Evolutionary conservation across 1,139 yeast species (phyloP), one percentile per base, ranked within the genome.

Genomic region (Candida anutae): DNA sequence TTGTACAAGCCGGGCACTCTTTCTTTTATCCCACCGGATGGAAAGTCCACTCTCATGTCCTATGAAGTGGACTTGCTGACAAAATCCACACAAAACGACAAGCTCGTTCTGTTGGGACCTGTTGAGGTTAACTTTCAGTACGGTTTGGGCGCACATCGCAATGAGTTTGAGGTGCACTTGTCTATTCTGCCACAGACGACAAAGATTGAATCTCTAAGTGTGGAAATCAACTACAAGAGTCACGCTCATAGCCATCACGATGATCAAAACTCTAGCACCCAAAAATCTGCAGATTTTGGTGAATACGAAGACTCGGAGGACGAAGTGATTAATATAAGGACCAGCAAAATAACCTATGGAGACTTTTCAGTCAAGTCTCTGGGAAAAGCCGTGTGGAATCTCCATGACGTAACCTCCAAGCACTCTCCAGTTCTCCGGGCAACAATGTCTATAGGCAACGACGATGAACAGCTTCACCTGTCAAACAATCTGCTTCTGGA

Each of bases 11-110:
- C 56, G 1, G 73, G 72, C 0, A 38, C 58, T 0, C 47, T 87
- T 23, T 62, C 75, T 11, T 84, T 88, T 44, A 68, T 82, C 13
- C 98, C 98, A 3, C 95, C 97, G 0, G 96, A 90, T 50, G 97
- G 94, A 4, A 68, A 62, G 36, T 73, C 77, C 23, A 62, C 69
- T 4, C 51, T 90, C 13, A 69, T 80, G 67, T 58, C 70, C 15
- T 90, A 90, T 47, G 62, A 70, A 5, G 51, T 82, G 18, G 83
- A 82, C 34, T 49, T 72, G 22, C 51, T 50, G 29, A 28, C 43
- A 28, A 28, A 18, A 23, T 39, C 37, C 15, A 44, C 46, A 12
- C 53, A 48, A 23, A 32, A 39, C 22, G 45, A 44, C 12, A 17
- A 17, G 10, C 19, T 17, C 10, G 8, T 17, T 8, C 9, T 10